Conservation (phyloP, 148 eudicot species). For the Amaranthus palmeri region DNA sequence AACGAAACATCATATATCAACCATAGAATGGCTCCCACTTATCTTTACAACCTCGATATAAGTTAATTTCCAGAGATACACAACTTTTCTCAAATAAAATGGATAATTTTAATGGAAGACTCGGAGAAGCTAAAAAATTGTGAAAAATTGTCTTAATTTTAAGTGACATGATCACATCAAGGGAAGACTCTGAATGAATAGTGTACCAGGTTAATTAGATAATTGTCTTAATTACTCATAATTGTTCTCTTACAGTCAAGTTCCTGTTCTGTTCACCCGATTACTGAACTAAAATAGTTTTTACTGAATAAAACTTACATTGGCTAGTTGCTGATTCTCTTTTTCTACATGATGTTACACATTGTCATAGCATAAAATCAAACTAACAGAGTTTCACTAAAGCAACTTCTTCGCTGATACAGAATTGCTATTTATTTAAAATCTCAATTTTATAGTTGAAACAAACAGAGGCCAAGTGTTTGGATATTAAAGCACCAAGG, state of each 20-base stretch:
- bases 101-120: background rate
- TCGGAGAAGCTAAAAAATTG: background rate
- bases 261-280: no score
- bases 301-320: no score
- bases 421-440: no score
- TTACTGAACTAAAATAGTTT: no score
- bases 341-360: no score
- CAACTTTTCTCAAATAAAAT: background rate
- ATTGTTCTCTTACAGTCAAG: background rate
- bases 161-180: background rate
- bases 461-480: background rate
- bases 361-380: no score
- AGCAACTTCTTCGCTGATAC: no score
- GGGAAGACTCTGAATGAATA: background rate
- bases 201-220: background rate
- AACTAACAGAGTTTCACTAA: no score
- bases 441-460: no score
- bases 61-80: background rate
- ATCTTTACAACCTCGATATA: background rate
- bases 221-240: background rate
- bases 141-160: background rate
- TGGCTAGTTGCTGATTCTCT: no score
- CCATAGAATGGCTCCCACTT: background rate
- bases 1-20: background rate
- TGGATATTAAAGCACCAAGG: constrained; percentile 4